Conservation (phyloP, 306 rosid genomes). For the Cucurbita moschata region DNA sequence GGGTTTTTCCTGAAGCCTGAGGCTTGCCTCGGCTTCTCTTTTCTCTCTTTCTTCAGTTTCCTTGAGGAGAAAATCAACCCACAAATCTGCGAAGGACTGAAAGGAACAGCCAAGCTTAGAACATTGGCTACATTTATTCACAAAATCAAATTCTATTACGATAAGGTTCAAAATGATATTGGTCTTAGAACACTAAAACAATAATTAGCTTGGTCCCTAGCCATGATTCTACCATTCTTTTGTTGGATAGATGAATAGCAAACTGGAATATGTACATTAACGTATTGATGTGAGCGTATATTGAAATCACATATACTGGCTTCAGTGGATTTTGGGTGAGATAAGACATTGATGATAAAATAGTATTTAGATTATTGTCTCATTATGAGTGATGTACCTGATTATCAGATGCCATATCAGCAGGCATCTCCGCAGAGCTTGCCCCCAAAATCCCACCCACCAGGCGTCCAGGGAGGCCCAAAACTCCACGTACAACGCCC, state of each 20-base stretch:
- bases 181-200: neutral
- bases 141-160: neutral
- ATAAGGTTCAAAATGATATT: neutral
- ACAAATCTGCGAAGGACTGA: constrained; percentile 96
- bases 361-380: neutral
- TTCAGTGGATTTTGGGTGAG: neutral
- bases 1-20: constrained; percentile 26
- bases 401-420: constrained; percentile 46
- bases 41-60: constrained; percentile 80
- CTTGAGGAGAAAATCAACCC: constrained; percentile 98
- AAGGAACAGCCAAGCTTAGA: constrained; percentile 8
- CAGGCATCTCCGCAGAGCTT: constrained; percentile 35
- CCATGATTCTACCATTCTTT: neutral
- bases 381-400: constrained; percentile 19
- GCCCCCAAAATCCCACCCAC: constrained; percentile 91
- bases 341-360: neutral
- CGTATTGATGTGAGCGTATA: neutral
- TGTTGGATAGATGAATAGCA: neutral
- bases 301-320: neutral
- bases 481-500: constrained; percentile 95
- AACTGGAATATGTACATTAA: neutral
- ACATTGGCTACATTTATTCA: neutral
- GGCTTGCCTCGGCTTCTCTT: constrained; percentile 36
- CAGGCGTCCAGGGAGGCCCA: constrained; percentile 85
- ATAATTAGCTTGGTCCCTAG: neutral